A percentile compares a stretch with the other conserved stretches of the same genome.
phyloP scores from a whole-genome alignment of 352 stramenopile species.

The Globisporangium megalacanthum region DNA sequence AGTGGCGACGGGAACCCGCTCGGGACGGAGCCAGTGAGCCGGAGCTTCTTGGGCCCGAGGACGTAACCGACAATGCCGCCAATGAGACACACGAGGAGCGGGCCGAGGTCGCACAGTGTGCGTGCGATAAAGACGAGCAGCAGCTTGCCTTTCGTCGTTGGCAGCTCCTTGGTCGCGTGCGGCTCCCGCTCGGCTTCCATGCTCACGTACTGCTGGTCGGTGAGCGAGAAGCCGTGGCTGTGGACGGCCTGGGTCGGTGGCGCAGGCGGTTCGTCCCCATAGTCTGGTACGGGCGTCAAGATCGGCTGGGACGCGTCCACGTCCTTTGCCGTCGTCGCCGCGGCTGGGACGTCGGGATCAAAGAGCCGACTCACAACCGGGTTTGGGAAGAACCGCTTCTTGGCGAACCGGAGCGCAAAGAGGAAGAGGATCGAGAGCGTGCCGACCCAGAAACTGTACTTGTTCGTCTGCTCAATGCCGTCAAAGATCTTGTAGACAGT shows the following conservation, averaged over 20 bases:
- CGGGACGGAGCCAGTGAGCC: slow-evolving; percentile 72
- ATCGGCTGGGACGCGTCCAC: slow-evolving; percentile 12
- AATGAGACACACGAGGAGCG: slow-evolving; percentile 76
- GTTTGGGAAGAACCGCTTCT: slow-evolving; percentile 32
- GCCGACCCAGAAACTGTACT: slow-evolving; percentile 62
- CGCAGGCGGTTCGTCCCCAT: slow-evolving; percentile 4
- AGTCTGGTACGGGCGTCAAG: slow-evolving; percentile 8
- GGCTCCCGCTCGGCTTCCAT: slow-evolving; percentile 17
- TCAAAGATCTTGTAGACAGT: slow-evolving; percentile 54
- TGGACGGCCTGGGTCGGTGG: slow-evolving; percentile 12
- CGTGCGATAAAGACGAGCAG: slow-evolving; percentile 12
- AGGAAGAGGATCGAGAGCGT: slow-evolving; percentile 52
- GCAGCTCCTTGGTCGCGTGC: slow-evolving; percentile 8
- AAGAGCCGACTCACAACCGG: slow-evolving; percentile 27
- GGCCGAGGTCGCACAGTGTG: slow-evolving; percentile 47
- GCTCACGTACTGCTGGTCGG: slow-evolving; percentile 38
- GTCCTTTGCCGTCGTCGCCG: background rate
- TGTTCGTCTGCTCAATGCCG: slow-evolving; percentile 55
- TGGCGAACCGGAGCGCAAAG: slow-evolving; percentile 29
- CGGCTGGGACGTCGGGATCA: slow-evolving; percentile 7
- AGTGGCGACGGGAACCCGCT: slow-evolving; percentile 48
- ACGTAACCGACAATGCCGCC: slow-evolving; percentile 57
- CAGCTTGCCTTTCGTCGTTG: slow-evolving; percentile 9
- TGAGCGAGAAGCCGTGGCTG: slow-evolving; percentile 32
- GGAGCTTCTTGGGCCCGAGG: slow-evolving; percentile 63